phyloP scores from a whole-genome alignment of 2,329 filamentous ascomycete species.

The Exophiala sp. region DNA sequence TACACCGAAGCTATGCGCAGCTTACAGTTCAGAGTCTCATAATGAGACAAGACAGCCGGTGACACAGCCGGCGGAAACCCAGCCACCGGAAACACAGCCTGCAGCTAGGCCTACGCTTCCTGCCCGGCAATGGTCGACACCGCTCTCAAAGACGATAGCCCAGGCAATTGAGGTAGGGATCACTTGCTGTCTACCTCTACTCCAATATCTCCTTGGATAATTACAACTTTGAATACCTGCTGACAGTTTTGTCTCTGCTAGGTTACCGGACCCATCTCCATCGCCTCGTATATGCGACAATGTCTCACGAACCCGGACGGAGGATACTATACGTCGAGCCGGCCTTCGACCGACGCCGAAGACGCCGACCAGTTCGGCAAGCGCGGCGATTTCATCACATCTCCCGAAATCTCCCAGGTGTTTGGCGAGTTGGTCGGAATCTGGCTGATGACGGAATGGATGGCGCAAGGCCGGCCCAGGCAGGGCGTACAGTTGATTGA shows the following conservation, averaged over 20 bases:
- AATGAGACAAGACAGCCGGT: background rate
- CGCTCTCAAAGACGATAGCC: slow-evolving; percentile 77
- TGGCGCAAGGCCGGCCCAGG: slow-evolving; percentile 71
- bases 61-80: slow-evolving; percentile 27
- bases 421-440: slow-evolving; percentile 92
- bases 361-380: slow-evolving; percentile 78
- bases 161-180: slow-evolving; percentile 71
- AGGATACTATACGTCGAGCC: slow-evolving; percentile 83
- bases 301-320: slow-evolving; percentile 85
- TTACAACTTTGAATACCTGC: background rate
- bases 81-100: slow-evolving; percentile 3
- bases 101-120: slow-evolving; percentile 13
- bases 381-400: slow-evolving; percentile 93
- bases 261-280: slow-evolving; percentile 82
- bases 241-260: slow-evolving; percentile 31
- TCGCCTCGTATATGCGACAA: slow-evolving; percentile 97
- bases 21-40: background rate
- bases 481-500: slow-evolving; percentile 83
- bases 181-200: no score
- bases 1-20: background rate
- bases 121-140: slow-evolving; percentile 76
- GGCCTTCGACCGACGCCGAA: slow-evolving; percentile 44
- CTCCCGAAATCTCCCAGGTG: slow-evolving; percentile 92
- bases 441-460: slow-evolving; percentile 96
- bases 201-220: no score